Evolutionary conservation across 2,329 filamentous ascomycete genomes (phyloP).

Genomic region (Trichothecium sympodiale): DNA sequence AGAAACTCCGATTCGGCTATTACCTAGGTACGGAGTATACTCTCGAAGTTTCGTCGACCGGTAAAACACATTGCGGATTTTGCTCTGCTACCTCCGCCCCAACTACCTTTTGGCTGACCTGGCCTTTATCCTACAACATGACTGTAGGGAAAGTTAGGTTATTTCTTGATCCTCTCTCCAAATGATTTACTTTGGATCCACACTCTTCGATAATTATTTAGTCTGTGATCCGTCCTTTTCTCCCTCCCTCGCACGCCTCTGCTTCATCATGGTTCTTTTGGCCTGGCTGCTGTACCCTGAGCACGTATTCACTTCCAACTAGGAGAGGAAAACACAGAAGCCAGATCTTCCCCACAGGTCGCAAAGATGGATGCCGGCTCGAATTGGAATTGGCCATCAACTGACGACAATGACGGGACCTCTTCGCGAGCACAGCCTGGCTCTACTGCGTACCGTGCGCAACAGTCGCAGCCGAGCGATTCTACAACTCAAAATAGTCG

Average conservation of each 20-base stretch:
- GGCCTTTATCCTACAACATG: not conserved
- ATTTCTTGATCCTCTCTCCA: too few species aligned
- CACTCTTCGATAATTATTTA: not conserved
- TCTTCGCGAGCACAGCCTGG: not conserved
- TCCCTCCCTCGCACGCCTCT: not conserved
- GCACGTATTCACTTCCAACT: not conserved
- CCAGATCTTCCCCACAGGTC: not conserved
- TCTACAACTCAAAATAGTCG: not conserved
- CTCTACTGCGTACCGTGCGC: not conserved
- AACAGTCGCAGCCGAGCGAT: not conserved
- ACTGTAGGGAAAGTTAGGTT: too few species aligned
- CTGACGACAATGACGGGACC: not conserved
- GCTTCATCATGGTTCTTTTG: not conserved
- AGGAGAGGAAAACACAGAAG: not conserved
- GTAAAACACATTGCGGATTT: too few species aligned
- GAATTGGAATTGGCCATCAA: slow-evolving; percentile 7
- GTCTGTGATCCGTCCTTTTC: not conserved
- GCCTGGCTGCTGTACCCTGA: not conserved
- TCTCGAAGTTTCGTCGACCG: too few species aligned
- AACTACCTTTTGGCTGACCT: not conserved
- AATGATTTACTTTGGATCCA: too few species aligned
- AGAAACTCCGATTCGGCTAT: too few species aligned
- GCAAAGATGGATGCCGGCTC: slow-evolving; percentile 4
- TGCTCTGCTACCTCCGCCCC: too few species aligned
- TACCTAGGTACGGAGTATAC: too few species aligned